Evolutionary conservation across 192 early-diverging fungal genomes (phyloP).

Genomic region (Rhizophagus clarus): DNA sequence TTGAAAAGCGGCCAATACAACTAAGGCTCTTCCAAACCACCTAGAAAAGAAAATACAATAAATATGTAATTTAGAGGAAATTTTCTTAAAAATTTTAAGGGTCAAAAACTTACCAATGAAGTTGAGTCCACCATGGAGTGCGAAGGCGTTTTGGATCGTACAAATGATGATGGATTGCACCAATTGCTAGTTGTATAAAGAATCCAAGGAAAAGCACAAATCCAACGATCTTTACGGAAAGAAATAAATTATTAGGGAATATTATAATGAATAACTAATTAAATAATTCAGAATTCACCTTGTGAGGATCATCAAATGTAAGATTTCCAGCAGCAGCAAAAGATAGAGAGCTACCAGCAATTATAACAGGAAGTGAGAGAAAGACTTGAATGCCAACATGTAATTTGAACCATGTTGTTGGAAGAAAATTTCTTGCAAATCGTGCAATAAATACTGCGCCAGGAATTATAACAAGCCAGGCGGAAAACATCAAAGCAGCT

Average conservation of each 20-base stretch:
- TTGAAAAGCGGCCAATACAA: background rate
- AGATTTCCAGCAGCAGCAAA: background rate
- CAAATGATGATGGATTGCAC: conserved; percentile 19
- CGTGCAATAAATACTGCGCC: conserved; percentile 19
- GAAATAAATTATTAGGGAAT: background rate
- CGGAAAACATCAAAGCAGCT: conserved; percentile 15
- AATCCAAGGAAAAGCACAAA: conserved; percentile 1
- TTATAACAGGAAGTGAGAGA: background rate
- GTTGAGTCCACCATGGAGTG: conserved; percentile 34
- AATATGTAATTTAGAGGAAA: no score
- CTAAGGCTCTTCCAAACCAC: conserved; percentile 25
- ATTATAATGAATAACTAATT: background rate
- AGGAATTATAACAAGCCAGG: background rate
- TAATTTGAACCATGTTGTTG: conserved; percentile 2
- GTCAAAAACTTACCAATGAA: conserved; percentile 20
- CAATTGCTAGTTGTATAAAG: conserved; percentile 16
- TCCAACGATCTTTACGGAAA: conserved; percentile 15
- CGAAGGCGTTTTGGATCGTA: conserved; percentile 7
- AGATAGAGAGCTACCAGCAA: background rate
- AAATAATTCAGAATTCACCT: background rate
- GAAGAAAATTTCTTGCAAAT: conserved; percentile 1
- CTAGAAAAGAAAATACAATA: conserved; percentile 1
- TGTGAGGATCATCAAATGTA: background rate
- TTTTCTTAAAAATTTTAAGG: background rate
- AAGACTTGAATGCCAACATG: conserved; percentile 22